phyloP scores from a whole-genome alignment of 1,284 basidiomycete genomes.

The Cutaneotrichosporon cavernicola region DNA sequence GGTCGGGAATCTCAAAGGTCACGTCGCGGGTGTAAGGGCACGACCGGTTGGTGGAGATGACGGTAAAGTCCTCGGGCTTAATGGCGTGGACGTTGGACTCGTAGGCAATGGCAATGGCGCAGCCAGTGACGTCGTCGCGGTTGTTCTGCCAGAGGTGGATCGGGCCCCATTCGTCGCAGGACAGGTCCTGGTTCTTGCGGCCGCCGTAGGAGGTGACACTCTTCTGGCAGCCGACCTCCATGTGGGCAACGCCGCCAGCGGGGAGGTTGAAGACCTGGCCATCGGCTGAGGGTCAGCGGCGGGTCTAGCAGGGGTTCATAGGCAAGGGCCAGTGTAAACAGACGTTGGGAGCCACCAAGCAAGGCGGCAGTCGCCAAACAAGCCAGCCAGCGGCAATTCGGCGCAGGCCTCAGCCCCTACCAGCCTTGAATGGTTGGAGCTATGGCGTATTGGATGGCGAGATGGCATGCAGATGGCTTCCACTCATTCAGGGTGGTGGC shows the following conservation, averaged over 20 bases:
- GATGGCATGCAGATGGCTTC: constrained; percentile 4
- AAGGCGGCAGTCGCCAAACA: neutral
- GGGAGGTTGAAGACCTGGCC: constrained; percentile 46
- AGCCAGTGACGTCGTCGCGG: constrained; percentile 13
- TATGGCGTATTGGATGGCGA: neutral
- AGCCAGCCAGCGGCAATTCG: neutral
- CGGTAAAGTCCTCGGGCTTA: constrained; percentile 64
- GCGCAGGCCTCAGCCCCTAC: neutral
- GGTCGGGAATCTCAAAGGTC: constrained; percentile 64
- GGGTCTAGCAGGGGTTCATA: neutral
- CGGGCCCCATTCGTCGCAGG: constrained; percentile 5
- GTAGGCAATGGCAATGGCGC: constrained; percentile 64
- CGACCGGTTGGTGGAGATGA: constrained; percentile 70
- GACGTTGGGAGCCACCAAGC: too few species aligned
- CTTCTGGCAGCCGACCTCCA: constrained; percentile 14
- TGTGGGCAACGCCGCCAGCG: constrained; percentile 33
- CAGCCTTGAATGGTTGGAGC: neutral
- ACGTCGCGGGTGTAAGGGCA: constrained; percentile 67
- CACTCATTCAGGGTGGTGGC: neutral
- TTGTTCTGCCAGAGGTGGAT: constrained; percentile 4
- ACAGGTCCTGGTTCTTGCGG: neutral
- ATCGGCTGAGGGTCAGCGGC: constrained; percentile 15
- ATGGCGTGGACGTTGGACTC: constrained; percentile 60
- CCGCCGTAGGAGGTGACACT: constrained; percentile 7
- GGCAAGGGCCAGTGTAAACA: too few species aligned